Percentiles rank a stretch among this genome's conserved stretches.
These are phyloP conservation scores for Teratosphaeria destructans DNA, from an alignment of 2,329 filamentous ascomycete species.

Conservation along the genomic window DNA sequence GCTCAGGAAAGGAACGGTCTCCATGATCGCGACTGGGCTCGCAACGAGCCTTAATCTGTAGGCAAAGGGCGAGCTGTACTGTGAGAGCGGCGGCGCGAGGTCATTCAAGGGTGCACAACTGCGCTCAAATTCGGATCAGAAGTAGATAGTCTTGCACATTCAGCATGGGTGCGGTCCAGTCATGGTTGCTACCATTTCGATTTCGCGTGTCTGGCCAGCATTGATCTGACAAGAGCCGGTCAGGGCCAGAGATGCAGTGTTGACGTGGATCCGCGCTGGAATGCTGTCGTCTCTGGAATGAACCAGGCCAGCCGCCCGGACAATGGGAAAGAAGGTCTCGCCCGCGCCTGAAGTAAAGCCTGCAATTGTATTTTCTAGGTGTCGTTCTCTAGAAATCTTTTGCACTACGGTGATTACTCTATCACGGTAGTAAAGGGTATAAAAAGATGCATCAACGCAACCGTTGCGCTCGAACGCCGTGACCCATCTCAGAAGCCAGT, in stretches of 20 bases:
- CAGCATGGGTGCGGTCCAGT: background rate
- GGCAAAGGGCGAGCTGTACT: background rate
- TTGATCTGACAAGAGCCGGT: background rate
- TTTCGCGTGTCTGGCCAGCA: background rate
- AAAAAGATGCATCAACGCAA: background rate
- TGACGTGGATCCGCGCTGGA: background rate
- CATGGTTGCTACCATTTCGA: background rate
- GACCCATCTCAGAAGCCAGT: background rate
- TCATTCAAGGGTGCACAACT: background rate
- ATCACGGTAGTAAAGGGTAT: background rate
- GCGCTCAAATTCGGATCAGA: background rate
- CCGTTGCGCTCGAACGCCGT: background rate
- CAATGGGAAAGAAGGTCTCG: background rate
- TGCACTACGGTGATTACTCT: background rate
- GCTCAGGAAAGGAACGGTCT: background rate
- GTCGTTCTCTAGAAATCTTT: background rate
- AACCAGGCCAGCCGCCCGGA: background rate
- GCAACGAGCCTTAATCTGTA: background rate
- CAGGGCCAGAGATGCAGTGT: background rate
- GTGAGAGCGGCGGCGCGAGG: background rate
- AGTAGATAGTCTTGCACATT: background rate
- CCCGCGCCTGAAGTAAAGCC: background rate
- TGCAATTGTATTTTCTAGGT: background rate
- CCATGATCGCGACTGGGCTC: background rate
- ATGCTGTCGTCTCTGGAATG: background rate